phyloP scores from a whole-genome alignment of 1,284 basidiomycete species.

The Cyathus olla region DNA sequence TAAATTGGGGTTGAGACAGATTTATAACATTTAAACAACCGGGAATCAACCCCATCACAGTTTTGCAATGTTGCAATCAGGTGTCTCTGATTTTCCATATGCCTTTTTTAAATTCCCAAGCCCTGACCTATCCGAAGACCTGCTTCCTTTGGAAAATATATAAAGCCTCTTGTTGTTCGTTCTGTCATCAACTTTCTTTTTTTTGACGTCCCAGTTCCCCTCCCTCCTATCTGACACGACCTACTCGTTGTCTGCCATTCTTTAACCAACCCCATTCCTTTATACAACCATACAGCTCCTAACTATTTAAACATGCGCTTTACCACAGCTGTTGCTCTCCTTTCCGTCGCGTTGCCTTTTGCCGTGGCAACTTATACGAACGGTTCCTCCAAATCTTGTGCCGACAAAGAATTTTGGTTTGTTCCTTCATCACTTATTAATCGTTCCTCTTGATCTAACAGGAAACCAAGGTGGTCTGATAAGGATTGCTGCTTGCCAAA shows the following conservation, averaged over 20 bases:
- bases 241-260: not conserved
- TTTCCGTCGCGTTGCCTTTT: conserved; percentile 1
- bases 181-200: too few relatives aligned
- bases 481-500: conserved; percentile 62
- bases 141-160: not conserved
- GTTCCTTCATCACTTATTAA: conserved; percentile 19
- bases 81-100: too few relatives aligned
- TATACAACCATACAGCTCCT: not conserved
- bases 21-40: too few relatives aligned
- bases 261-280: not conserved
- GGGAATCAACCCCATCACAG: too few relatives aligned
- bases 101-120: too few relatives aligned
- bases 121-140: too few relatives aligned
- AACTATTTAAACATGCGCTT: conserved; percentile 1
- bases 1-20: too few relatives aligned
- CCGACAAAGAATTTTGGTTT: conserved; percentile 55
- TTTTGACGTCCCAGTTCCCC: not conserved
- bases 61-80: too few relatives aligned
- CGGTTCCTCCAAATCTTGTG: conserved; percentile 28
- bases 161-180: not conserved
- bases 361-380: not conserved
- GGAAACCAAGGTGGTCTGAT: conserved; percentile 48
- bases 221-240: not conserved
- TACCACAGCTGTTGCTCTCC: not conserved
- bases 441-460: conserved; percentile 5